Conservation (phyloP, 495 filamentous ascomycete species). For the Xylaria flabelliformis region DNA sequence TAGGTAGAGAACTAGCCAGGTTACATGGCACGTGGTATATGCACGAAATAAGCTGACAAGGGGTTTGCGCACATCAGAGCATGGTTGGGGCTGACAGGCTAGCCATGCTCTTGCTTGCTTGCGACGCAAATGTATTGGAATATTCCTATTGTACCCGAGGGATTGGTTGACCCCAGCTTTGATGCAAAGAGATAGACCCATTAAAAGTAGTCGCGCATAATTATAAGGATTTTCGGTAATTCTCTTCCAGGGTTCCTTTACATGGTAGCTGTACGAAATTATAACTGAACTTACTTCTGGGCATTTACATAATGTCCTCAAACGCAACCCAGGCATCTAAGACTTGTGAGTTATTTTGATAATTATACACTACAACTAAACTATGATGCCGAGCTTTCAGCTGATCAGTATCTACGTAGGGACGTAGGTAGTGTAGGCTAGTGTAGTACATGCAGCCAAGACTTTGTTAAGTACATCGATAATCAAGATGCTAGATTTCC, state of each 20-base stretch:
- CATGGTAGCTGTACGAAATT: background rate
- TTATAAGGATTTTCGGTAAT: background rate
- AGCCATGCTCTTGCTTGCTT: background rate
- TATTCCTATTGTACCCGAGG: constrained; percentile 13
- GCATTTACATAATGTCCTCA: background rate
- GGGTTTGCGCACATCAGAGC: background rate
- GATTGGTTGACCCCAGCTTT: constrained; percentile 11
- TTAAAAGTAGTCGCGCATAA: background rate
- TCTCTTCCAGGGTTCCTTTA: background rate
- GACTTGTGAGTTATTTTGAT: background rate
- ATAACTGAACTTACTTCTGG: background rate
- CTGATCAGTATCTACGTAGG: background rate
- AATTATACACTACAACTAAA: background rate
- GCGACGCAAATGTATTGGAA: background rate
- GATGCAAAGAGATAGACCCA: background rate
- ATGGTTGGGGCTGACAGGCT: constrained; percentile 1
- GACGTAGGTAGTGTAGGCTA: background rate
- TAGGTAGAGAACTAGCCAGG: constrained; percentile 2
- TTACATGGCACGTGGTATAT: constrained; percentile 13
- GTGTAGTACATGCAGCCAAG: background rate
- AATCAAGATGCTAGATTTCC: background rate
- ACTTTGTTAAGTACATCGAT: background rate
- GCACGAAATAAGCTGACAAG: constrained; percentile 12
- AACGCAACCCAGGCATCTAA: background rate
- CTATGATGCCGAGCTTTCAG: background rate